Conservation (phyloP, 1,284 basidiomycete genomes). For the Sparassis latifolia region DNA sequence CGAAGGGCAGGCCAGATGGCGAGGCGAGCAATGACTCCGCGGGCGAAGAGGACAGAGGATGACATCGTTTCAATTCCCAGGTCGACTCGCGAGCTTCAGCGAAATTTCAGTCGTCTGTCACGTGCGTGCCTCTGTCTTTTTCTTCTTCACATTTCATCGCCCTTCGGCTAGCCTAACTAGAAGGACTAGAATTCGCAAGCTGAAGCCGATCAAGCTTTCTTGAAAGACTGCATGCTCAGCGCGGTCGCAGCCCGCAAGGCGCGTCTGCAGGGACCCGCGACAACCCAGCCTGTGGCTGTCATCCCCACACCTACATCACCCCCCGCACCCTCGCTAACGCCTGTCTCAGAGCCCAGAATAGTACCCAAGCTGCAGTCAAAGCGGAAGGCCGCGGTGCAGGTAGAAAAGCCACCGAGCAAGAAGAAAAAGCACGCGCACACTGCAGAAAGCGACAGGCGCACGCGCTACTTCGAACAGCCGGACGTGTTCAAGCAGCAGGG, state of each 20-base stretch:
- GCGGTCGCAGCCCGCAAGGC: constrained; percentile 57
- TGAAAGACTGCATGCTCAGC: constrained; percentile 39
- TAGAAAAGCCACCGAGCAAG: constrained; percentile 19
- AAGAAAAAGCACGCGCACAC: constrained; percentile 24
- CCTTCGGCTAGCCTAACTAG: too few relatives aligned
- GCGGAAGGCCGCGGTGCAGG: constrained; percentile 23
- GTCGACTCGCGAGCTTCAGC: too few relatives aligned
- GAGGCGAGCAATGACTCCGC: constrained; percentile 76
- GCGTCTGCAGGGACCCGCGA: constrained; percentile 22
- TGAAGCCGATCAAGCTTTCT: too few relatives aligned
- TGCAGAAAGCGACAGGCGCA: constrained; percentile 14
- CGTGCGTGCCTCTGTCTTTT: too few relatives aligned
- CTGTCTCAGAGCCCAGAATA: constrained; percentile 2
- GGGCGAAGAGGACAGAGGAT: constrained; percentile 70
- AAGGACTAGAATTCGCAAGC: too few relatives aligned
- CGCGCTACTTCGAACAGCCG: constrained; percentile 30
- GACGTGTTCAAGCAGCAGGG: constrained; percentile 30
- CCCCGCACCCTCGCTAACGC: constrained; percentile 7
- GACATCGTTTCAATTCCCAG: constrained; percentile 16
- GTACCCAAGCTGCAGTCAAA: constrained; percentile 22
- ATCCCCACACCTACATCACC: constrained; percentile 5
- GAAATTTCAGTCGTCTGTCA: too few relatives aligned
- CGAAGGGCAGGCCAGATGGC: constrained; percentile 78
- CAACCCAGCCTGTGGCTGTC: constrained; percentile 3
- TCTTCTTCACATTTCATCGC: too few relatives aligned